phyloP scores from a whole-genome alignment of 1,139 yeast species.

The Debaryomyces sp. region DNA sequence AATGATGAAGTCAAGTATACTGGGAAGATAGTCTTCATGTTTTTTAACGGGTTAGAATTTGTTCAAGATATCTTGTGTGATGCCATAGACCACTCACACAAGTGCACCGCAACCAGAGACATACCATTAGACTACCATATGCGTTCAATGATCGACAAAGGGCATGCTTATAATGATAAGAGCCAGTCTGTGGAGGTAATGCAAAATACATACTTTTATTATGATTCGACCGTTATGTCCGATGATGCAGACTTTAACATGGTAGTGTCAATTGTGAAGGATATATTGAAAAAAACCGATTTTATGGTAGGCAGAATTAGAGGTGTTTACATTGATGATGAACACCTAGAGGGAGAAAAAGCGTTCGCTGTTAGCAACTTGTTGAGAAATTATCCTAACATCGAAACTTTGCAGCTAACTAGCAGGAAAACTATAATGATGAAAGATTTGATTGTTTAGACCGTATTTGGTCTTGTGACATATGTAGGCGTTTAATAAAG shows the following conservation, averaged over 20 bases:
- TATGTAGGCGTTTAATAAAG: background rate
- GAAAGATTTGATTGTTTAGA: slow-evolving; percentile 16
- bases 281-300: slow-evolving; percentile 37
- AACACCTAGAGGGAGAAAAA: slow-evolving; percentile 34
- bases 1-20: slow-evolving; percentile 16
- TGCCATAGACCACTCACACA: slow-evolving; percentile 28
- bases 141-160: slow-evolving; percentile 1
- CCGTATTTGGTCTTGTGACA: background rate
- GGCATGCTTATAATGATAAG: background rate
- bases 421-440: slow-evolving; percentile 21
- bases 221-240: slow-evolving; percentile 31
- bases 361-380: slow-evolving; percentile 34
- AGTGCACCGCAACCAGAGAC: background rate
- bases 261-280: slow-evolving; percentile 36
- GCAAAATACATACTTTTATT: slow-evolving; percentile 37
- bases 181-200: slow-evolving; percentile 11
- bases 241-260: slow-evolving; percentile 25
- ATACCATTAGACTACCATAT: slow-evolving; percentile 6
- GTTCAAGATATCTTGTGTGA: slow-evolving; percentile 36
- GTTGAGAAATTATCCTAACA: slow-evolving; percentile 35
- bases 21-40: slow-evolving; percentile 43
- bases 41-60: slow-evolving; percentile 39
- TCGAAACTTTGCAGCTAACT: slow-evolving; percentile 36
- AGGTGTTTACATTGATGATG: slow-evolving; percentile 40
- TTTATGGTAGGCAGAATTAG: slow-evolving; percentile 38